Base-by-base conservation (phyloP, 179 eudicot species). In the Silene noctiflora region DNA sequence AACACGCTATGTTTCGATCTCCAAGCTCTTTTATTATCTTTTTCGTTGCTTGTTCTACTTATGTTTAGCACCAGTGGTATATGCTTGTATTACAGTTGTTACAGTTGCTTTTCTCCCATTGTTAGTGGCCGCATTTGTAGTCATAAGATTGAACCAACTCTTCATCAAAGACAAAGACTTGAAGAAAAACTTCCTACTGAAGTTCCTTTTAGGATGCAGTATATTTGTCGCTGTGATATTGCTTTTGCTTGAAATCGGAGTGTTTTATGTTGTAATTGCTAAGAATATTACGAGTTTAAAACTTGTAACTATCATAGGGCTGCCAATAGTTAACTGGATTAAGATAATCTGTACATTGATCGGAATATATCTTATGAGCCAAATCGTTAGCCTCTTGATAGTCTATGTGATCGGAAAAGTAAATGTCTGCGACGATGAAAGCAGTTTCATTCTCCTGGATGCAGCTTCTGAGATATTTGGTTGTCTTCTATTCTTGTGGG, bases 251-350 rank as follows among this genome's bases (percentile, higher is more conserved):
- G 46, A 42, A 42, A 42, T 42, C 7, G 46, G 46, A 42, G 46
- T 42, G 2, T 42, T 42, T 42, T 42, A 42, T 42, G 46, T 42
- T 4, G 46, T 13, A 20, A 33, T 76, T 14, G 79, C 74, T 58
- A 68, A 56, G 71, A 56, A 19, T 39, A 14, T 35, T 21, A 64
- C 79, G 42, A 25, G 58, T 24, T 56, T 76, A 5, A 67, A 76
- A 9, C 39, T 31, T 7, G 59, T 68, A 2, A 22, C 10, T n/a
- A 1, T 68, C 9, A 10, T 69, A 35, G 44, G 71, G 14, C 4
- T 68, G 2, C 46, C 73, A 0, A 16, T 76, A 29, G 58, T 73
- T 8, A 17, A 24, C 0, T 76, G 79, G 79, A 21, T 76, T 17
- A 24, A 7, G 19, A 68, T 76, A 39, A 42, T 59, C 2, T 68